Conservation (phyloP, 1,139 yeast species). For the Geotrichum klebahnii region DNA sequence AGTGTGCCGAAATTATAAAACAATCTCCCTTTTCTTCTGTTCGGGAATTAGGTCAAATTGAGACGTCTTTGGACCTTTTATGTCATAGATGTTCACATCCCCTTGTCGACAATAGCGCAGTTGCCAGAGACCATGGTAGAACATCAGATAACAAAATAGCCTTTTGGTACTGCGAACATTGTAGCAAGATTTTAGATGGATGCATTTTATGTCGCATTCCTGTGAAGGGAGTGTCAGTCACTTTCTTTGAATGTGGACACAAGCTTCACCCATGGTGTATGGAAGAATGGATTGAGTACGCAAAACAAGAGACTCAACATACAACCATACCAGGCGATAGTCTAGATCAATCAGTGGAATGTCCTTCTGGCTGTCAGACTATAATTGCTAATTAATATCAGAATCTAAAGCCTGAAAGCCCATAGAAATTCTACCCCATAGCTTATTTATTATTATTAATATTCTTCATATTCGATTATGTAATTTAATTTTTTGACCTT, state of each 20-base stretch:
- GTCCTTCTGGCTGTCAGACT: conserved; percentile 73
- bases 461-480: background rate
- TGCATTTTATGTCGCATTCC: conserved; percentile 84
- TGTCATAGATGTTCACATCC: conserved; percentile 67
- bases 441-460: conserved; percentile 2
- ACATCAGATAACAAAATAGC: conserved; percentile 44
- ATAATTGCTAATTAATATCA: conserved; percentile 20
- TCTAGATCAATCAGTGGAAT: conserved; percentile 49
- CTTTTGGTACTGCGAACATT: conserved; percentile 80
- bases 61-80: conserved; percentile 57
- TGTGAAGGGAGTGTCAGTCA: conserved; percentile 65
- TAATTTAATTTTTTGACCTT: conserved; percentile 2
- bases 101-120: conserved; percentile 57
- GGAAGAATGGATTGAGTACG: conserved; percentile 61
- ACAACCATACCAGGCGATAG: background rate
- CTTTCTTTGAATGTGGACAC: conserved; percentile 79
- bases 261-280: conserved; percentile 81
- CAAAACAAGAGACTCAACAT: conserved; percentile 1
- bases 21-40: conserved; percentile 45
- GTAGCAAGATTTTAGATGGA: conserved; percentile 55
- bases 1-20: conserved; percentile 57
- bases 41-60: conserved; percentile 48
- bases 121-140: conserved; percentile 5
- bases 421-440: too few species aligned
- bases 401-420: too few species aligned